A percentile compares a stretch with the other conserved stretches of the same genome.
Conservation (phyloP, 2,329 filamentous ascomycete species). For the Trichoderma lentiforme region DNA sequence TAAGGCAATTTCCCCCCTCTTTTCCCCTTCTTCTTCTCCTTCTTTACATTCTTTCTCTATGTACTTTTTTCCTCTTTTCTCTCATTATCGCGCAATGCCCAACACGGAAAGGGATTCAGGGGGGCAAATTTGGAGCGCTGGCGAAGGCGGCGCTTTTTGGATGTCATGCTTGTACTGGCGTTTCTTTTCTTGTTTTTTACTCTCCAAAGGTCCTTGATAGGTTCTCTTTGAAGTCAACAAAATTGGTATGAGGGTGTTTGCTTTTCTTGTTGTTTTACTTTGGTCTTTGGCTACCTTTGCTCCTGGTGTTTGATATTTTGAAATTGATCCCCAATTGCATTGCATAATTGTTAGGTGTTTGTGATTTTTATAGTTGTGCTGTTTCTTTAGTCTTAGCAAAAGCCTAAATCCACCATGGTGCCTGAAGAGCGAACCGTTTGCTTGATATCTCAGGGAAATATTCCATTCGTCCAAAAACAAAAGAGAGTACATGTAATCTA, state of each 20-base stretch:
- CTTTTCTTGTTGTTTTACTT: not conserved
- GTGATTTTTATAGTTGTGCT: not conserved
- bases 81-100: not conserved
- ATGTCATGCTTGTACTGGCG: slow-evolving; percentile 4
- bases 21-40: not conserved
- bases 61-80: not conserved
- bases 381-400: not conserved
- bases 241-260: not conserved
- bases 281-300: not conserved
- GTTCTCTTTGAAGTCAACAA: not conserved
- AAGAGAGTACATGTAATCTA: not conserved
- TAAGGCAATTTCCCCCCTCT: not conserved
- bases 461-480: not conserved
- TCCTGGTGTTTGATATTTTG: not conserved
- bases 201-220: not conserved
- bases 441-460: not conserved
- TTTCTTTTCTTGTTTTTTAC: not conserved
- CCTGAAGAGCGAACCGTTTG: not conserved
- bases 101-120: not conserved
- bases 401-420: not conserved
- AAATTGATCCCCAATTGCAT: not conserved
- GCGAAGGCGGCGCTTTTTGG: slow-evolving; percentile 20
- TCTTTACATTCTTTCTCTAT: not conserved
- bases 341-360: not conserved
- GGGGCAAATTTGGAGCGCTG: slow-evolving; percentile 13